These are phyloP conservation scores for Dysphania ambrosioides DNA, from an alignment of 148 eudicot genomes.

Conservation along the genomic window DNA sequence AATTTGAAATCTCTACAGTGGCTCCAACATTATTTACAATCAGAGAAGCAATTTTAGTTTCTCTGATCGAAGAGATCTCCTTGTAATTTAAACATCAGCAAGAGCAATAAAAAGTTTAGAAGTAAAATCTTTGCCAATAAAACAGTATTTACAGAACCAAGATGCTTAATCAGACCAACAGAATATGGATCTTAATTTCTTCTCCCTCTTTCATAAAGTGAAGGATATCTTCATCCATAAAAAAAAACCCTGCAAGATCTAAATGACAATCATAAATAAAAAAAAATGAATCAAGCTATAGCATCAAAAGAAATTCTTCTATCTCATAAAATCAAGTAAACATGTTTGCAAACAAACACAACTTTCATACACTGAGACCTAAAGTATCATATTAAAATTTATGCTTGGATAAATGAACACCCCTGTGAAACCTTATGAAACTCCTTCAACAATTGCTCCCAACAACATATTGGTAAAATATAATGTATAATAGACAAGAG, in stretches of 20 bases:
- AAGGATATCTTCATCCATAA: too few relatives aligned
- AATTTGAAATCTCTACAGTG: conserved; percentile 79
- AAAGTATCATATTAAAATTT: background rate
- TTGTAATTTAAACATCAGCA: conserved; percentile 38
- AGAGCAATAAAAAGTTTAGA: conserved; percentile 2
- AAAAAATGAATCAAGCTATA: background rate
- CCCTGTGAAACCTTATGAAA: background rate
- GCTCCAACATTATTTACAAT: conserved; percentile 76
- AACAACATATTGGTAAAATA: background rate
- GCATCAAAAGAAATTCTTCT: background rate
- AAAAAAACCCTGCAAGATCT: too few relatives aligned
- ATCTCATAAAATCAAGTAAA: background rate
- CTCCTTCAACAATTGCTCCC: background rate
- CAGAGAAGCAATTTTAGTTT: conserved; percentile 69
- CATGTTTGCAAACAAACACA: too few relatives aligned
- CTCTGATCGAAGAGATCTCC: conserved; percentile 72
- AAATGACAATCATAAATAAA: too few relatives aligned
- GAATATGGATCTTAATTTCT: background rate
- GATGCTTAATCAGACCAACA: background rate
- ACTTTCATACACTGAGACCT: background rate
- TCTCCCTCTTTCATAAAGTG: background rate
- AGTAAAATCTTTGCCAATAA: background rate
- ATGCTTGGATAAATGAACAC: background rate
- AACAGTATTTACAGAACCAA: background rate
- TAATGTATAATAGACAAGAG: background rate